These are phyloP conservation scores for Allium fistulosum DNA, from an alignment of 106 monocot genomes.

Conservation along the genomic window DNA sequence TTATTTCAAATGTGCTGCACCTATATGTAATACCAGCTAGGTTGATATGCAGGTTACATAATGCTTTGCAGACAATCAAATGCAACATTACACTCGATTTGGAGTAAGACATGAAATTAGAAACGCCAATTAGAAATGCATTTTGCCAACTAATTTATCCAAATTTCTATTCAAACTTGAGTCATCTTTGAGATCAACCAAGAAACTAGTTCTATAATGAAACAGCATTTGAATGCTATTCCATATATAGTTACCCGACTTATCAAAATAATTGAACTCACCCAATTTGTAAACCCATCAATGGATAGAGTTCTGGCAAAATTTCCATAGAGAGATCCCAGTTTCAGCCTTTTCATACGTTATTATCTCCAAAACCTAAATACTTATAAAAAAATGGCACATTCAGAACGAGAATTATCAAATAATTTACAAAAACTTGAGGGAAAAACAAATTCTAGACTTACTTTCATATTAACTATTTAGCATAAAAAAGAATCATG, in stretches of 20 bases:
- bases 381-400: not conserved
- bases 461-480: not conserved
- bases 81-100: no score
- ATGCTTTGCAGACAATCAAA: no score
- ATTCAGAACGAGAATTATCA: not conserved
- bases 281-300: constrained; percentile 68
- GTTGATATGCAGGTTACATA: no score
- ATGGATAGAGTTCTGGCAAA: constrained; percentile 42
- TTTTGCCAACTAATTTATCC: no score
- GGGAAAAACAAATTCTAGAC: not conserved
- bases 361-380: constrained; percentile 10
- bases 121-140: no score
- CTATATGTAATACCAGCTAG: no score
- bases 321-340: constrained; percentile 22
- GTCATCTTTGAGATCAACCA: constrained; percentile 1
- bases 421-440: not conserved
- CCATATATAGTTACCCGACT: not conserved
- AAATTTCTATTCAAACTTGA: no score
- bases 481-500: not conserved
- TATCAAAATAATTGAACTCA: constrained; percentile 8
- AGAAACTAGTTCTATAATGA: not conserved
- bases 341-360: not conserved
- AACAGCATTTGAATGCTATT: no score
- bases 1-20: no score
- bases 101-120: no score